Base-by-base conservation (phyloP, 2,329 filamentous ascomycete genomes). In the Colletotrichum magnum region DNA sequence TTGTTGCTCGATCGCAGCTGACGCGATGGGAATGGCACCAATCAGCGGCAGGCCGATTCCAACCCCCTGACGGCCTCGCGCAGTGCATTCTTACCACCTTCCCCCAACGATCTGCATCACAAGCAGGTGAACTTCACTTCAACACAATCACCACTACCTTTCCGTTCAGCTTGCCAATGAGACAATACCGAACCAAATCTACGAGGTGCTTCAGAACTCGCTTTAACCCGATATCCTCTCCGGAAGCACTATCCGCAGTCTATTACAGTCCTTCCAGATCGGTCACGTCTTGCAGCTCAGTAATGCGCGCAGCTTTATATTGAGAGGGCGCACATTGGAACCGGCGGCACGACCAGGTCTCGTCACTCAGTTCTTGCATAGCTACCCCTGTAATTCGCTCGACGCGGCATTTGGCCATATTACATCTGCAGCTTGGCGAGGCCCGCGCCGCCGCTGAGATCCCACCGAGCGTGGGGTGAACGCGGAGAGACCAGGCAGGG, bases 181-280 rank as follows among this genome's bases (percentile, higher is more conserved):
- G 7, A 10, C 32, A 10, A 36, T 36, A 6, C 2, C 2, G 21
- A 24, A 24, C 3, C 32, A 36, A 7, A 36, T 3, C 28, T 32
- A 32, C 21, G 21, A 24, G 21, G 21, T 24, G 21, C 21, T 24
- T 24, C 21, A 24, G 21, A 24, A 7, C 28, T 32, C 6, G 10
- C 32, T 2, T 10, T 10, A 7, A 10, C 32, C 32, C 1, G 32
- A 36, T 36, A 3, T 6, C 32, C 10, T 36, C 32, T 10, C 2
- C 10, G 7, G 32, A 36, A 48, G n/a, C 45, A 12, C 41, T 43
- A 15, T 15, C 6, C 16, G 45, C 2, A 13, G 15, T 15, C 3
- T 41, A 57, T 41, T 16, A 10, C 32, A 5, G 50, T 48, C 28
- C 51, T 63, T 63, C 60, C 51, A 63, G 60, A 63, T 24, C 15